Base-by-base conservation (phyloP, 2,329 filamentous ascomycete species). In the Sporothrix phasma region DNA sequence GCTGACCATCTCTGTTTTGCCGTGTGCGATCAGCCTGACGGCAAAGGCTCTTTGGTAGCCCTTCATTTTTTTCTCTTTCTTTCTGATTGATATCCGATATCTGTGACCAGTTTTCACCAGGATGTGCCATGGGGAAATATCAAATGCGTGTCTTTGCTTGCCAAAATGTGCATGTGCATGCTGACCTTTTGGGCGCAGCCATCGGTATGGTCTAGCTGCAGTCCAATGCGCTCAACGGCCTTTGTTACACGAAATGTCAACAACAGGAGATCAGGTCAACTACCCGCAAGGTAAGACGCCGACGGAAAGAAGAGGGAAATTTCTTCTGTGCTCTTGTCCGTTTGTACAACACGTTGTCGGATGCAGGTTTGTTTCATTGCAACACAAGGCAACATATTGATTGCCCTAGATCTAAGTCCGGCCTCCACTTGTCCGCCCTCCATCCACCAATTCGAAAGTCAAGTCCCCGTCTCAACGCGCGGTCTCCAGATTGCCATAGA, bases 211-310 rank as follows among this genome's bases (percentile, higher is more conserved):
- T 43, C 8, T 19, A 15, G 19, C 19, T n/a, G 31, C 5, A 24
- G 47, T 53, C 26, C 24, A 26, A 7, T 34, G 45, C 31, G 17
- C 26, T 60, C 15, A 5, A 19, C 34, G 19, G 1, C 29, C 15
- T 11, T 58, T 22, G 61, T 63, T 58, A 63, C 51, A 63, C 61
- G 11, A 46, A 31, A 58, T 58, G 29, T 58, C 61, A 63, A 63
- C 51, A 63, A 13, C n/a, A 58, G 47, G 54, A n/a, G 51, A 41
- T 26, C 56, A 53, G 19, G 24, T 22, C 45, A 45, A 46, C 5
- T 22, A 43, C 13, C 19, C n/a, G 24, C n/a, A 45, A 19, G n/a
- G 47, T 17, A 53, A 53, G 24, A 53, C 60, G 39, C 31, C 17
- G 31, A 26, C 45, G 45, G 60, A 61, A 56, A 54, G 39, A n/a